Base-by-base conservation (phyloP, 768 basidiomycete genomes). In the Clitopilus hobsonii region DNA sequence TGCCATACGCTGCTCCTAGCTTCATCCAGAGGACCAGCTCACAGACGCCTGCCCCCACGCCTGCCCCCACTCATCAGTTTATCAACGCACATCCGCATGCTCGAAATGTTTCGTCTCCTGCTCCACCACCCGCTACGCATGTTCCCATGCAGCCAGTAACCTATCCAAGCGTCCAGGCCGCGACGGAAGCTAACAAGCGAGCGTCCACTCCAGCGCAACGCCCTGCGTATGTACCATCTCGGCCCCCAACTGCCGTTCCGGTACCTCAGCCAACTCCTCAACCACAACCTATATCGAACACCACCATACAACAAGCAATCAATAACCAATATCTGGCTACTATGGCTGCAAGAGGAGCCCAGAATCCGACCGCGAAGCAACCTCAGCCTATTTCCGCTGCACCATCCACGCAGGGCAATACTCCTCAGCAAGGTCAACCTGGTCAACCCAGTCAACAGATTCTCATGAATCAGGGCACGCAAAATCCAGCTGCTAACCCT, bases 101-200 rank as follows among this genome's bases (percentile, higher is more conserved):
- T 41, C 59, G 71, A 10, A 61, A 69, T 3, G 53, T 65, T 22
- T 65, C 66, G 16, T 41, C 69, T 16, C 62, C 71, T 11, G 50
- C 60, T 16, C 53, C 61, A 60, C 55, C 59, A 54, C n/a, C n/a
- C n/a, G n/a, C n/a, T n/a, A 51, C 54, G 59, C 60, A 62, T 45
- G 60, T 67, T 4, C 61, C 64, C n/a, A 63, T 71, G 58, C 80
- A 77, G 57, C 69, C 72, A 6, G 70, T 70, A 49, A 65, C 69
- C 18, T 72, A 75, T 53, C 63, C 71, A 3, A 72, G 52, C 27
- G 60, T 71, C 14, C 73, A 74, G 53, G 69, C 71, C 0, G 65
- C 69, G 5, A 69, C 66, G 32, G 71, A 69, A 28, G 67, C 65
- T 22, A 59, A 63, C 3, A 71, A 71, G 56, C 68, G 71, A 28